Evolutionary conservation across 1,139 yeast genomes (phyloP).

Genomic region (Kurtzmaniella quercitrusa): DNA sequence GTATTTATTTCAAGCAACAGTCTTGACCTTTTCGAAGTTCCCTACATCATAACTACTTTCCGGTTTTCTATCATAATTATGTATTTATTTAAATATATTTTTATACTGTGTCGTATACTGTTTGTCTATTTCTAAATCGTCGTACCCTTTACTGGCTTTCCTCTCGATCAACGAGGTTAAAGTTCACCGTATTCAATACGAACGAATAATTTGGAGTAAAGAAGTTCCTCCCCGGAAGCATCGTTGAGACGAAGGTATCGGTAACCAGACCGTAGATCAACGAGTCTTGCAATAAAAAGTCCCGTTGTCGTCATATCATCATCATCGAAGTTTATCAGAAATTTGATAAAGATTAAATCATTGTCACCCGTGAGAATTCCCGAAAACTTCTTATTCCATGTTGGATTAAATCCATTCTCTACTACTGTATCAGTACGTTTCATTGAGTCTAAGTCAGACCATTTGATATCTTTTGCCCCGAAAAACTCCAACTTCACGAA

Average conservation of each 20-base stretch:
- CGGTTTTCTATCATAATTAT: too few species aligned
- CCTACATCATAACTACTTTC: too few species aligned
- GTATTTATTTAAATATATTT: too few species aligned
- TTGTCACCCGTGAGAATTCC: slow-evolving; percentile 38
- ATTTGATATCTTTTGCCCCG: slow-evolving; percentile 31
- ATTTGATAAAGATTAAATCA: slow-evolving; percentile 32
- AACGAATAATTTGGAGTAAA: slow-evolving; percentile 74
- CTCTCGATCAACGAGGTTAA: background rate
- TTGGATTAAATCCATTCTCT: slow-evolving; percentile 82
- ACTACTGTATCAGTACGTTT: slow-evolving; percentile 34
- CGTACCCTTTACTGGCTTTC: too few species aligned
- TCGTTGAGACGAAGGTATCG: slow-evolving; percentile 77
- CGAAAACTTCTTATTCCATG: slow-evolving; percentile 60
- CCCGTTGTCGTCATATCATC: slow-evolving; percentile 49
- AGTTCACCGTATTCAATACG: slow-evolving; percentile 31
- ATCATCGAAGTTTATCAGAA: slow-evolving; percentile 23
- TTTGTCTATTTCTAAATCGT: background rate
- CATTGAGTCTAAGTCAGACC: slow-evolving; percentile 16
- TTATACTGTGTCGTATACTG: background rate
- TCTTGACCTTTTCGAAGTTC: too few species aligned
- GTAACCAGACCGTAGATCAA: slow-evolving; percentile 67
- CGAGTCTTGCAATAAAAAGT: slow-evolving; percentile 48
- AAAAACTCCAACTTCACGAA: slow-evolving; percentile 54
- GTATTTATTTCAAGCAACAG: too few species aligned
- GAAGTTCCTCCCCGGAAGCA: slow-evolving; percentile 72